Conservation (phyloP, 1,139 yeast species). For the Suhomyces kunorum region DNA sequence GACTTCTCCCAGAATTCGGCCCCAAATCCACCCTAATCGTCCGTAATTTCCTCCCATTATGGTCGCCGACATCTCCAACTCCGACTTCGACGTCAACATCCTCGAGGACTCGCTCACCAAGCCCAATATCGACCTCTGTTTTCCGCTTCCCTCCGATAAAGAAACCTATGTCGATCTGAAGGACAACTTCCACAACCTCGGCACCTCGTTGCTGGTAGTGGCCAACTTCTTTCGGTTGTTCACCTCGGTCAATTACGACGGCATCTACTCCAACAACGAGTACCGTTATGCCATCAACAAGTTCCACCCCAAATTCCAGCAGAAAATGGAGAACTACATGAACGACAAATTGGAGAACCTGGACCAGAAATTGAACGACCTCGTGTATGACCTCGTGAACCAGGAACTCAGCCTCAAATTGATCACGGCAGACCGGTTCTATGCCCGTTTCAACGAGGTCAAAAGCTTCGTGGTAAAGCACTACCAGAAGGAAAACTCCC, state of each 20-base stretch:
- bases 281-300: conserved; percentile 40
- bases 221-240: conserved; percentile 35
- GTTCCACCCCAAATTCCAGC: conserved; percentile 31
- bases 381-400: conserved; percentile 41
- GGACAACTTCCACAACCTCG: conserved; percentile 29
- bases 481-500: conserved; percentile 38
- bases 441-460: conserved; percentile 38
- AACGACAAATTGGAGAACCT: conserved; percentile 32
- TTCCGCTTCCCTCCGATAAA: conserved; percentile 45
- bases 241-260: conserved; percentile 28
- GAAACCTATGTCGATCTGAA: conserved; percentile 33
- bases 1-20: too few relatives aligned
- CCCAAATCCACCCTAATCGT: too few relatives aligned
- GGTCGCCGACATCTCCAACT: conserved; percentile 13
- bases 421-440: conserved; percentile 38
- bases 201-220: conserved; percentile 30
- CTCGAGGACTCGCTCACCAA: conserved; percentile 35
- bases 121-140: conserved; percentile 38
- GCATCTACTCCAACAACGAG: conserved; percentile 39
- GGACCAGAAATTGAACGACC: conserved; percentile 40
- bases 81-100: conserved; percentile 36
- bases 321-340: conserved; percentile 34
- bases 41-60: not conserved
- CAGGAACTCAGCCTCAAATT: conserved; percentile 45
- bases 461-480: conserved; percentile 43